Base-by-base conservation (phyloP, 495 filamentous ascomycete species). In the Aspergillus homomorphus region DNA sequence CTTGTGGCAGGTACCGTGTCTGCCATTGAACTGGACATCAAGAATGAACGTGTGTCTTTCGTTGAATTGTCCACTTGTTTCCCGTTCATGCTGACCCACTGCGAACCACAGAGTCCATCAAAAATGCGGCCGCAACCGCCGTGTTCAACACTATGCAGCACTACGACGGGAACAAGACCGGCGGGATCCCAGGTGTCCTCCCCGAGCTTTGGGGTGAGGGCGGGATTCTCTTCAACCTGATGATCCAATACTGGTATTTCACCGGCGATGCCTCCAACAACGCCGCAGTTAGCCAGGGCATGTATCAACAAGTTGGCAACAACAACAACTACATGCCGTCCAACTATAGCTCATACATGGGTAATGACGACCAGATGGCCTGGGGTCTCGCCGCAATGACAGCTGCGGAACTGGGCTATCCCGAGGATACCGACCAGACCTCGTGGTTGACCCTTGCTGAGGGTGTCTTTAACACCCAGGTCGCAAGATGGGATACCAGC, bases 321-420 rank as follows among this genome's bases (percentile, higher is more conserved):
- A 62, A 83, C 59, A 62, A 81, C 53, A 83, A 92, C 71, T 92
- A 83, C 74, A 85, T 86, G 69, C 84, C 84, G 1, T 61, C 66
- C 23, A 80, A 81, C 60, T 74, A 78, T 53, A 79, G 72, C 61
- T 66, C 70, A 26, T 73, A 74, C 45, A 69, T 78, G 60, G 87
- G 86, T 2, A 90, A 90, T 63, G 87, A 89, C 60, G 87, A 90
- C 62, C 89, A 92, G 67, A 86, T 87, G n/a, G 91, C 92, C 66
- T 96, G 91, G 91, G 86, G 79, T 1, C 78, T 93, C 22, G 77
- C 87, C 24, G 82, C 87, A 51, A 83, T 95, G 56, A 77, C 87
- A 9, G 90, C 89, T 0, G 84, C 86, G 10, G 90, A 95, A 67
- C 73, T 86, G 46, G 83, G 84, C 62, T 91, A 87, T 60, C 88